phyloP scores from a whole-genome alignment of 2,329 filamentous ascomycete species.

The Coniochaeta hoffmannii region DNA sequence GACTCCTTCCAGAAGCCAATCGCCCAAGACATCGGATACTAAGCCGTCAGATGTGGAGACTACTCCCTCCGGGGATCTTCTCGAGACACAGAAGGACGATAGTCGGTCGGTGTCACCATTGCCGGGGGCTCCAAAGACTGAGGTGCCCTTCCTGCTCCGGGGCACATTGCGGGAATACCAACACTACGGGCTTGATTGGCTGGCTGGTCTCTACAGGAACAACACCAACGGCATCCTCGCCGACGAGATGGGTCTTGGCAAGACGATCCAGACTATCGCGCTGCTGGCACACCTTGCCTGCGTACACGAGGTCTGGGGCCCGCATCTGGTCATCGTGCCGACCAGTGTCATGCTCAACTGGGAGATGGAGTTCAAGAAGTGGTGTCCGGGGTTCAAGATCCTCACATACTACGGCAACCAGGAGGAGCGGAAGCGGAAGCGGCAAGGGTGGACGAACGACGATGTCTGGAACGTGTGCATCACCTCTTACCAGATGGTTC shows the following conservation, averaged over 20 bases:
- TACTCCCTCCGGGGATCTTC: conserved; percentile 28
- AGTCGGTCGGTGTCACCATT: conserved; percentile 25
- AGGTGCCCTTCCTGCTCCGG: conserved; percentile 74
- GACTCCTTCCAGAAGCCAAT: conserved; percentile 38
- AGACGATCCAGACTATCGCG: conserved; percentile 97
- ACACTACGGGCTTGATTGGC: conserved; percentile 94
- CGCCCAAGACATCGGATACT: conserved; percentile 41
- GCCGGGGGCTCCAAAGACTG: conserved; percentile 48
- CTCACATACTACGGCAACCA: conserved; percentile 93
- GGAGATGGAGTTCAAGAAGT: conserved; percentile 99
- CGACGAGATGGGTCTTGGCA: conserved; percentile 97
- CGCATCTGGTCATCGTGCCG: conserved; percentile 90
- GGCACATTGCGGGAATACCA: conserved; percentile 93
- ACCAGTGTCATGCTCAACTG: conserved; percentile 99
- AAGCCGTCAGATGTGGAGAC: conserved; percentile 43
- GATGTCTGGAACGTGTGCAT: conserved; percentile 96
- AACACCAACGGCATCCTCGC: conserved; percentile 93
- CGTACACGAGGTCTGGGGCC: conserved; percentile 86
- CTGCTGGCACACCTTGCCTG: conserved; percentile 88
- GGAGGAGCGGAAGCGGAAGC: conserved; percentile 85
- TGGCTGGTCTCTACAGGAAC: conserved; percentile 85
- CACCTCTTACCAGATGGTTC: conserved; percentile 92
- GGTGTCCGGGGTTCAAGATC: conserved; percentile 96
- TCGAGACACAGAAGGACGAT: conserved; percentile 20
- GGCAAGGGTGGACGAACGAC: conserved; percentile 87